A percentile compares a stretch with the other conserved stretches of the same genome.
These are phyloP conservation scores for Neurospora sp. DNA, from an alignment of 495 filamentous ascomycete species.

Conservation along the genomic window DNA sequence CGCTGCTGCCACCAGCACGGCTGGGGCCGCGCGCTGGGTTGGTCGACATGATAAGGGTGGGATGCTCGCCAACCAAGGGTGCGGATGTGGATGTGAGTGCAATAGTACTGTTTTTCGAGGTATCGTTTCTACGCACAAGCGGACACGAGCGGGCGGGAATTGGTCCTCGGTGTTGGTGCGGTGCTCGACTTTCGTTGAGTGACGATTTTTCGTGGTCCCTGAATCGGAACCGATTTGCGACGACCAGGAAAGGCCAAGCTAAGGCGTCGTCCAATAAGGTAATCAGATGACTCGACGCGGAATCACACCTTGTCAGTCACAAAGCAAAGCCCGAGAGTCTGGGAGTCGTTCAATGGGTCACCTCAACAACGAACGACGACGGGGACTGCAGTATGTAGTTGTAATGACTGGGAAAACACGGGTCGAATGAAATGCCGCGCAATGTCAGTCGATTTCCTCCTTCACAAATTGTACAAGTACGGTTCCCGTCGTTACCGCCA, in stretches of 20 bases:
- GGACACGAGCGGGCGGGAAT: not conserved
- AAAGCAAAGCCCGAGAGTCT: not conserved
- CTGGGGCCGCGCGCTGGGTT: constrained; percentile 45
- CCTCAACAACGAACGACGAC: not conserved
- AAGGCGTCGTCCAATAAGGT: constrained; percentile 8
- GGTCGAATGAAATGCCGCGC: constrained; percentile 4
- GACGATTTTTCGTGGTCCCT: not conserved
- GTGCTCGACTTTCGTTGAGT: not conserved
- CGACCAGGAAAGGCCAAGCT: not conserved
- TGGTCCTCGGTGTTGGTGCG: not conserved
- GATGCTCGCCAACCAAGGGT: not conserved
- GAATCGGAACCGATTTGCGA: not conserved
- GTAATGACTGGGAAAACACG: constrained; percentile 6
- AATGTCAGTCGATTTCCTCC: not conserved
- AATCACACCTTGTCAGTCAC: not conserved
- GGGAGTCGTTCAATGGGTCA: not conserved
- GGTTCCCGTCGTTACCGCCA: not conserved
- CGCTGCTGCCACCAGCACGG: constrained; percentile 36
- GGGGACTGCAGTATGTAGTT: not conserved
- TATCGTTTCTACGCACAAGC: not conserved
- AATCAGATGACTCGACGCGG: constrained; percentile 3
- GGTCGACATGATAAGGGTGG: constrained; percentile 19
- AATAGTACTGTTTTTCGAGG: not conserved
- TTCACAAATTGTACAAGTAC: not conserved
- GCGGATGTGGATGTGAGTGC: not conserved